Conservation (phyloP, 2,329 filamentous ascomycete genomes). For the Scleromitrula shiraiana region DNA sequence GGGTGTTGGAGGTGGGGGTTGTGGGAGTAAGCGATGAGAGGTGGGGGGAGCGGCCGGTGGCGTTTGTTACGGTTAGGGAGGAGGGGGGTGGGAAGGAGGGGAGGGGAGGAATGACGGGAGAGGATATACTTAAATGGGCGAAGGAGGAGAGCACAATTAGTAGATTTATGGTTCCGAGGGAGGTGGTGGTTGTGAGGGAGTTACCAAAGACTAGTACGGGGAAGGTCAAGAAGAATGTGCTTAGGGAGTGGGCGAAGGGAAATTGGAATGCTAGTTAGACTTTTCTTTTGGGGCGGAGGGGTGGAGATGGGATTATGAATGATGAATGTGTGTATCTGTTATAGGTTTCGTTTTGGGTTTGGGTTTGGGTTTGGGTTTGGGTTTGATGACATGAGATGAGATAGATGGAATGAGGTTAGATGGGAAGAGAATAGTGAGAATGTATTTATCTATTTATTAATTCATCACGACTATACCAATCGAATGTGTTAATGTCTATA, state of each 20-base stretch:
- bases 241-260: slow-evolving; percentile 49
- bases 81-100: slow-evolving; percentile 52
- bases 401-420: too few species aligned
- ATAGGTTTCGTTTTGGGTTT: too few species aligned
- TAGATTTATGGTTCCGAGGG: slow-evolving; percentile 76
- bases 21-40: slow-evolving; percentile 80
- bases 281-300: not conserved
- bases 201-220: slow-evolving; percentile 96
- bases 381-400: too few species aligned
- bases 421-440: too few species aligned
- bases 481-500: too few species aligned
- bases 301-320: not conserved
- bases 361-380: too few species aligned
- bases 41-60: slow-evolving; percentile 96
- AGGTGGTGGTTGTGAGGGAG: slow-evolving; percentile 73
- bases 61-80: slow-evolving; percentile 74
- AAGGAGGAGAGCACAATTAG: slow-evolving; percentile 70
- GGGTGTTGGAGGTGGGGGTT: slow-evolving; percentile 85
- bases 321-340: too few species aligned
- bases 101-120: slow-evolving; percentile 45
- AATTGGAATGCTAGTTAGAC: slow-evolving; percentile 21
- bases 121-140: slow-evolving; percentile 79
- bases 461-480: too few species aligned
- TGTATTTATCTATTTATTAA: too few species aligned
- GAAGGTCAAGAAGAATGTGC: slow-evolving; percentile 90